These are phyloP conservation scores for Platanus orientalis DNA, from an alignment of 164 flowering plant species.

Conservation along the genomic window DNA sequence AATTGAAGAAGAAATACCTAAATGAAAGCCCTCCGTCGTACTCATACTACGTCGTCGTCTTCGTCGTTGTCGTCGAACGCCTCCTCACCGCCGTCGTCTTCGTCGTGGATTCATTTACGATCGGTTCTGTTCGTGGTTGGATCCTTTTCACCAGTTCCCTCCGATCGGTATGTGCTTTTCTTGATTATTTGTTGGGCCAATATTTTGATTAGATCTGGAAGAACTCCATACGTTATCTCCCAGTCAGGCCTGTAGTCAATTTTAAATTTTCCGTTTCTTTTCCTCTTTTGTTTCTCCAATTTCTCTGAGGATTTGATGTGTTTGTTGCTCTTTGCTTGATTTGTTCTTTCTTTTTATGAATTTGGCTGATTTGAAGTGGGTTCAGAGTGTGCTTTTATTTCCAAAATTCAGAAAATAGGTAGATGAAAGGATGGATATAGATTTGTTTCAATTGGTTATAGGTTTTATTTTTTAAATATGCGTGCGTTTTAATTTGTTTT, in stretches of 20 bases:
- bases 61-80: not conserved
- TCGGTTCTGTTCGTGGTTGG: conserved; percentile 13
- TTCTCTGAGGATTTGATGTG: not conserved
- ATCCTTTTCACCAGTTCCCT: conserved; percentile 21
- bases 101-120: conserved; percentile 81
- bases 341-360: not conserved
- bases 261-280: not conserved
- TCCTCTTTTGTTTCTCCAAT: not conserved
- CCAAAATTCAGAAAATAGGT: not conserved
- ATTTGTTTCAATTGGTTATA: not conserved
- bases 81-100: conserved; percentile 38
- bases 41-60: conserved; percentile 52
- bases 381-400: not conserved
- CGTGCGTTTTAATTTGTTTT: no score
- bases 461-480: not conserved
- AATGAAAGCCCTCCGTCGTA: conserved; percentile 78
- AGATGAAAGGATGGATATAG: not conserved
- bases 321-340: not conserved
- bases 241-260: not conserved
- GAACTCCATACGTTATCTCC: not conserved
- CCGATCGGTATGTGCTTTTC: conserved; percentile 73
- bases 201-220: conserved; percentile 5
- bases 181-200: not conserved
- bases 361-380: not conserved
- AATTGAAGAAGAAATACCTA: conserved; percentile 10